These are phyloP conservation scores for Pseudogymnoascus sp. DNA, from an alignment of 2,329 filamentous ascomycete species.

Conservation along the genomic window DNA sequence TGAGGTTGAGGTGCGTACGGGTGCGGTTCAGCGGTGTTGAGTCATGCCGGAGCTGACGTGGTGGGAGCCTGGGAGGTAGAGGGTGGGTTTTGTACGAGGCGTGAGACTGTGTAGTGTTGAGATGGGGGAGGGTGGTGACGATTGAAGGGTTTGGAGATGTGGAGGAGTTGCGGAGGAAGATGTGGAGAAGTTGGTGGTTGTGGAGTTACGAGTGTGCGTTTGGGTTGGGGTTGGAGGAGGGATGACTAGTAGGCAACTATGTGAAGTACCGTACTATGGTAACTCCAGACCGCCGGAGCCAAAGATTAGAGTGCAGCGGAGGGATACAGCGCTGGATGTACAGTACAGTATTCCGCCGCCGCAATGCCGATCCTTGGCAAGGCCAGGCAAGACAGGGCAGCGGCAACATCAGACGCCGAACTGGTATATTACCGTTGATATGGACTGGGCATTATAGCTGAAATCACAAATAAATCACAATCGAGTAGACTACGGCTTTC, in stretches of 20 bases:
- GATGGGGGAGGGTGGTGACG: background rate
- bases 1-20: background rate
- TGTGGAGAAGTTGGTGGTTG: background rate
- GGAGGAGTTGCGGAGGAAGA: background rate
- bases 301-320: background rate
- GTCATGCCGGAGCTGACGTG: background rate
- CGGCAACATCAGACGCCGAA: background rate
- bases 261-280: background rate
- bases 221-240: background rate
- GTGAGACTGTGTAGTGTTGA: background rate
- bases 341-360: background rate
- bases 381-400: background rate
- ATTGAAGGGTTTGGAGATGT: background rate
- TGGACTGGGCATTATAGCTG: background rate
- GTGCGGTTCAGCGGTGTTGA: background rate
- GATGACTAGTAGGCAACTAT: background rate
- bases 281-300: background rate
- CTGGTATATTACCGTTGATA: background rate
- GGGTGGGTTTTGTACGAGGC: background rate
- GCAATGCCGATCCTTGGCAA: background rate
- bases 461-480: background rate
- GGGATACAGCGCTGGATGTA: background rate
- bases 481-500: background rate
- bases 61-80: background rate
- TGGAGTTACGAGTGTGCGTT: background rate